Percentiles rank a stretch among this genome's conserved stretches.
Evolutionary conservation across 495 filamentous ascomycete genomes (phyloP).

Genomic region (Physcia stellaris): DNA sequence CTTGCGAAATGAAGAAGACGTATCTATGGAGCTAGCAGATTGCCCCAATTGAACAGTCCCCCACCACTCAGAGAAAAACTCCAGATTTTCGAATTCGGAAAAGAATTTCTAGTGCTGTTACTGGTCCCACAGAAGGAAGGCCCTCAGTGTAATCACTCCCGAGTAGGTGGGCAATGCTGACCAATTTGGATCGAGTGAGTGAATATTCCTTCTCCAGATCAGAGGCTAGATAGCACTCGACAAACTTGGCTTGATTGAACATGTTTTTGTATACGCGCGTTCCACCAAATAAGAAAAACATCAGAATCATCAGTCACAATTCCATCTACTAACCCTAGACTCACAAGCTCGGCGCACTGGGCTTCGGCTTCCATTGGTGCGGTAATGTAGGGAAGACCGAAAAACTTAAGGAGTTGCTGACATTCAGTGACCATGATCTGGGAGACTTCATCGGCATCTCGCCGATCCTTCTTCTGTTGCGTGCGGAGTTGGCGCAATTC

Average conservation of each 20-base stretch:
- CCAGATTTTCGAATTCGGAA: conserved; percentile 63
- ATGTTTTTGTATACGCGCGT: conserved; percentile 97
- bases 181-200: conserved; percentile 68
- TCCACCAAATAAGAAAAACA: conserved; percentile 93
- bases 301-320: conserved; percentile 98
- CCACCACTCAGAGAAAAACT: conserved; percentile 81
- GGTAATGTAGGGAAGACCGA: conserved; percentile 91
- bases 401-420: conserved; percentile 76
- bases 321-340: conserved; percentile 77
- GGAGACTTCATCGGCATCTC: conserved; percentile 91
- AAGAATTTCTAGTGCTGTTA: conserved; percentile 86
- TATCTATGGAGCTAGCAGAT: conserved; percentile 25
- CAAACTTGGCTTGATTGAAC: conserved; percentile 95
- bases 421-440: conserved; percentile 91
- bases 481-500: conserved; percentile 74
- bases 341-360: conserved; percentile 85
- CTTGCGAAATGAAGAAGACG: conserved; percentile 49
- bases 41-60: conserved; percentile 49
- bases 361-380: conserved; percentile 99
- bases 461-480: conserved; percentile 91
- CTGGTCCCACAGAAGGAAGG: conserved; percentile 76
- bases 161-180: conserved; percentile 75
- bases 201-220: conserved; percentile 85
- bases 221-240: conserved; percentile 83
- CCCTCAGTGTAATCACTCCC: conserved; percentile 94